Percentiles rank a stretch among this genome's conserved stretches.
These are phyloP conservation scores for Ceratobasidium theobromae DNA, from an alignment of 1,284 basidiomycete genomes.

Conservation along the genomic window DNA sequence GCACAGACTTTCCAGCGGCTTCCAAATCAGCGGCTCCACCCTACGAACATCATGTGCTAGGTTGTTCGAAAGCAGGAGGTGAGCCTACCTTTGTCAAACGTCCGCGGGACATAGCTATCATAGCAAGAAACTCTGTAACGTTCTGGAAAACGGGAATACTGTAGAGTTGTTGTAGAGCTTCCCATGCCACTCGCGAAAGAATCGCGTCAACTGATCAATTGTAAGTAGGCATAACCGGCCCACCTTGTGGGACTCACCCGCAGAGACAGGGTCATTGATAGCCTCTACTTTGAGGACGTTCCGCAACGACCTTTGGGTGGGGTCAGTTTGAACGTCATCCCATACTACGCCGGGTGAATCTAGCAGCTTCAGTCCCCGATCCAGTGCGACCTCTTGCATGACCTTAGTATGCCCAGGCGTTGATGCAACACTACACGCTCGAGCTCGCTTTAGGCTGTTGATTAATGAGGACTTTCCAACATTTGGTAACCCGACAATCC, in stretches of 20 bases:
- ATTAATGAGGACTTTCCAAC: constrained; percentile 96
- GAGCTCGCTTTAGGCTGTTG: constrained; percentile 89
- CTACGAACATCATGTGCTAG: constrained; percentile 44
- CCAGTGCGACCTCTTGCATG: constrained; percentile 90
- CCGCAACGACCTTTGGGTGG: constrained; percentile 72
- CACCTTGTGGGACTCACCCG: constrained; percentile 58
- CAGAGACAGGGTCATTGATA: constrained; percentile 85
- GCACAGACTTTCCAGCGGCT: constrained; percentile 78
- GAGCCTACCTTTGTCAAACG: constrained; percentile 70
- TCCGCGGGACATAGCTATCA: constrained; percentile 85
- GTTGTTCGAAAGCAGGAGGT: background rate
- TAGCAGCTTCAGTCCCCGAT: constrained; percentile 88
- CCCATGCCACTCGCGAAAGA: constrained; percentile 63
- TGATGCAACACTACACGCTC: constrained; percentile 86
- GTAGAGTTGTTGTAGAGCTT: constrained; percentile 79
- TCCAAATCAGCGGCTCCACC: constrained; percentile 91
- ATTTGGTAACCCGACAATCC: constrained; percentile 96
- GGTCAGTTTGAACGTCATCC: constrained; percentile 62
- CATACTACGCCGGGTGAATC: constrained; percentile 97
- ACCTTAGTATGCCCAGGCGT: constrained; percentile 95
- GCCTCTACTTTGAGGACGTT: constrained; percentile 94
- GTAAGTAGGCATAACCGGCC: background rate
- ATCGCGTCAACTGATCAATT: constrained; percentile 77
- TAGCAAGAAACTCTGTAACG: constrained; percentile 85
- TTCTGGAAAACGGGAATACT: constrained; percentile 72